Base-by-base conservation (phyloP, 345 rosid species). In the Populus pruinosa region DNA sequence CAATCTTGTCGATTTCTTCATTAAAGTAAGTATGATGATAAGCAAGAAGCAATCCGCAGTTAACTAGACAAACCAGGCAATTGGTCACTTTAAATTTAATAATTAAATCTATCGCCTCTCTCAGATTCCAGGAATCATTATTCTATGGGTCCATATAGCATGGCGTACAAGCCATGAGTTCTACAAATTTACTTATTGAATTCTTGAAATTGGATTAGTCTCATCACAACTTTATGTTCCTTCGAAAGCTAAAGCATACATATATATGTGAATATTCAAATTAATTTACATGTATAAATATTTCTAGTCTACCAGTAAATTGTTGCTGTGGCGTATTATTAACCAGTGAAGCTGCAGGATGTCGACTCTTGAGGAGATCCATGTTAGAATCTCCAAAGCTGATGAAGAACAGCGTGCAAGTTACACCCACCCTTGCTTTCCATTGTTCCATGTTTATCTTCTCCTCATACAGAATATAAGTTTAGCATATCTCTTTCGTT, bases 361-460 rank as follows among this genome's bases (percentile, higher is more conserved):
- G 77, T 67, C 16, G 29, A 13, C 20, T 62, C 69, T 73, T 36
- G 53, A 50, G 53, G 53, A 72, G 35, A 75, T 75, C 66, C 68
- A 21, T 0, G 36, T 76, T 47, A 38, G 73, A 68, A 67, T 76
- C 73, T 76, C 56, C 25, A 44, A 55, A 76, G 67, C 38, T 50
- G 65, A 31, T 36, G 17, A 16, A 56, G 31, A 55, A 25, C 18
- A 62, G 59, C 44, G 67, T 73, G 25, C 76, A 73, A 16, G 55
- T 31, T 44, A 43, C 70, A 2, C n/a, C 12, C 33, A 63, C 61
- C 36, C 50, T 64, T 59, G 20, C 13, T 4, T n/a, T 73, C 63
- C 43, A 39, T 39, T 10, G 43, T 9, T 39, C 11, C 11, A 39
- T 39, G 12, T 41, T 8, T 41, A 9, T 0, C 12, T 8, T 41